Evolutionary conservation across 164 flowering plant genomes (phyloP).

Genomic region (Tetrastigma voinierianum): DNA sequence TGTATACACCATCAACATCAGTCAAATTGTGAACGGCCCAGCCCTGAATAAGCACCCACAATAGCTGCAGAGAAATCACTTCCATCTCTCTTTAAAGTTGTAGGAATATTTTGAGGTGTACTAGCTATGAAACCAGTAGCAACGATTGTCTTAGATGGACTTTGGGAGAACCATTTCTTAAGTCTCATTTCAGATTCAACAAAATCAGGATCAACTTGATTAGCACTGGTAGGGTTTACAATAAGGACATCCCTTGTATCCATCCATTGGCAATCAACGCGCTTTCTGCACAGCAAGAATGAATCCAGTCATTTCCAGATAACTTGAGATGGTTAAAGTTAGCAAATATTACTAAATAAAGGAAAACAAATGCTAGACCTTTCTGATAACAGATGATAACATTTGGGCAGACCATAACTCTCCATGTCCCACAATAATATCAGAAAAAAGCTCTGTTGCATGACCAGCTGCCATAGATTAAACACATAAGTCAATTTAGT

Average conservation of each 20-base stretch:
- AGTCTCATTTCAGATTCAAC: slow-evolving; percentile 73
- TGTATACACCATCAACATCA: slow-evolving; percentile 97
- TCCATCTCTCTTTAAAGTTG: slow-evolving; percentile 97
- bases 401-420: slow-evolving; percentile 97
- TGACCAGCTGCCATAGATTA: slow-evolving; percentile 80
- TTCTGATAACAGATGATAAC: slow-evolving; percentile 60
- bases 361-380: slow-evolving; percentile 41
- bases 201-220: slow-evolving; percentile 94
- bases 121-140: slow-evolving; percentile 97
- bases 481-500: slow-evolving; percentile 4
- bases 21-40: slow-evolving; percentile 93
- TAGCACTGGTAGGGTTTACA: slow-evolving; percentile 79
- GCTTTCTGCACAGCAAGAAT: slow-evolving; percentile 47
- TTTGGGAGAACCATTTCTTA: slow-evolving; percentile 70
- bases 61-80: slow-evolving; percentile 99
- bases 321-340: slow-evolving; percentile 3
- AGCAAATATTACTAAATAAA: neutral
- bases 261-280: slow-evolving; percentile 83
- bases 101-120: slow-evolving; percentile 87
- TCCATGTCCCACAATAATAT: slow-evolving; percentile 95
- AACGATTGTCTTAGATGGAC: slow-evolving; percentile 67
- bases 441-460: slow-evolving; percentile 92
- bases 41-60: slow-evolving; percentile 90
- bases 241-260: slow-evolving; percentile 93
- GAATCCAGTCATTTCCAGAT: neutral